Evolutionary conservation across 2,329 filamentous ascomycete species (phyloP).

Genomic region (Boeremia lycopersici): DNA sequence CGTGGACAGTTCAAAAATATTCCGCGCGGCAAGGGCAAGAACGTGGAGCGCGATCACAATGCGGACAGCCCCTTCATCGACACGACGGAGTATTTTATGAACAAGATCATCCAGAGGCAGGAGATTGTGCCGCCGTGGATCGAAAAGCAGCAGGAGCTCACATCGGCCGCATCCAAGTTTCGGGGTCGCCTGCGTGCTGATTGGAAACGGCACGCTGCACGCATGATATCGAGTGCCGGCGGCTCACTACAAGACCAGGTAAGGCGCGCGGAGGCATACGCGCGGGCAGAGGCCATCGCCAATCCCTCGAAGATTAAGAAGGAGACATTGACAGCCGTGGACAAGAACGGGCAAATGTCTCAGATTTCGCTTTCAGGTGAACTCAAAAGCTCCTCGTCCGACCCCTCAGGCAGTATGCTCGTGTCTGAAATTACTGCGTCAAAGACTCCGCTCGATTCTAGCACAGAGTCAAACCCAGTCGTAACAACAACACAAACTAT

Average conservation of each 20-base stretch:
- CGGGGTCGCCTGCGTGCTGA: slow-evolving; percentile 75
- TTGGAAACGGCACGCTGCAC: slow-evolving; percentile 82
- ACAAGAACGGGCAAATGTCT: slow-evolving; percentile 53
- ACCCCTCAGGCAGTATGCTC: slow-evolving; percentile 21
- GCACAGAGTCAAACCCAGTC: slow-evolving; percentile 7
- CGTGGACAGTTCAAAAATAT: slow-evolving; percentile 89
- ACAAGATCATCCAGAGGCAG: slow-evolving; percentile 96
- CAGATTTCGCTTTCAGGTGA: slow-evolving; percentile 56
- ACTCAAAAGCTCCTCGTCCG: slow-evolving; percentile 40
- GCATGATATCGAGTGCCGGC: slow-evolving; percentile 77
- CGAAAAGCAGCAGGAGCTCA: slow-evolving; percentile 93
- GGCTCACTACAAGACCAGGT: slow-evolving; percentile 78
- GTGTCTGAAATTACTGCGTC: slow-evolving; percentile 38
- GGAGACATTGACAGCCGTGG: slow-evolving; percentile 54
- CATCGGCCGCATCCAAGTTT: slow-evolving; percentile 71
- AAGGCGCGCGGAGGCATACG: slow-evolving; percentile 72
- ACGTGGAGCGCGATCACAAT: slow-evolving; percentile 79
- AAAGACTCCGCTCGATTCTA: slow-evolving; percentile 20
- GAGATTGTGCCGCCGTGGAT: slow-evolving; percentile 98
- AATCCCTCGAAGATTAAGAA: slow-evolving; percentile 61
- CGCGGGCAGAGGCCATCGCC: slow-evolving; percentile 70
- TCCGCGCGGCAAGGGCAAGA: slow-evolving; percentile 69
- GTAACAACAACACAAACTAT: slow-evolving; percentile 22
- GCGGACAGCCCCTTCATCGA: slow-evolving; percentile 89
- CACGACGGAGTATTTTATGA: slow-evolving; percentile 97